Evolutionary conservation across 2,329 filamentous ascomycete species (phyloP), one percentile per base, ranked within the genome.

Genomic region (Colletotrichum magnum): DNA sequence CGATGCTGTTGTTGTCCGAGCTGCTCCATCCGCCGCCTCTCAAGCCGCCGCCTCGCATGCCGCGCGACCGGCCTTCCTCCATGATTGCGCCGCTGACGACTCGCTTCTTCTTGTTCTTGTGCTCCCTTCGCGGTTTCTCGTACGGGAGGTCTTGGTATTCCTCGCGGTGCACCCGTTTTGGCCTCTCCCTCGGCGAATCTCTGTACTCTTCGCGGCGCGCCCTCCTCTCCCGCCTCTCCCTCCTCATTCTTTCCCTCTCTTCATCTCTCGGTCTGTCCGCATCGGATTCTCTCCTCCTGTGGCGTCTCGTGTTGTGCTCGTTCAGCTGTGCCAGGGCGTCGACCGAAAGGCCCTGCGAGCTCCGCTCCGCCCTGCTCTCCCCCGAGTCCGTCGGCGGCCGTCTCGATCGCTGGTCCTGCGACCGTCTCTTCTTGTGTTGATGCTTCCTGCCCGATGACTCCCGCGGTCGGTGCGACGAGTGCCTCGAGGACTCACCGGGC

Each of bases 81-180:
- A 92, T 82, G 18, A 92, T 80, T 0, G 90, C 90, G 21, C 91
- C 92, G 71, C 92, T 94, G 21, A 92, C 90, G n/a, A 93, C 84
- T 70, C 92, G 83, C 65, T 85, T 85, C 75, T 89, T 88, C 72
- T 85, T 86, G 50, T 79, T 78, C 58, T 81, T 80, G 60, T 76
- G 77, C 15, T 78, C 78, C 71, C 73, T 82, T 48, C 80, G 77
- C 12, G 81, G 77, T 52, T 76, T 74, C 39, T 79, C 54, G 68
- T 70, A 80, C 73, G 62, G 74, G 71, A 60, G 73, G 69, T 69
- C 75, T 59, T 45, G 74, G 73, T 68, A 74, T 70, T 62, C 78
- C 67, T 71, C 75, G 61, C 52, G 74, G 64, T 58, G 67, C 58
- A 51, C 74, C 71, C 47, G 57, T 43, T 68, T 60, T 26, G 71